These are phyloP conservation scores for Collybia nuda DNA, from an alignment of 768 basidiomycete genomes.

Conservation along the genomic window DNA sequence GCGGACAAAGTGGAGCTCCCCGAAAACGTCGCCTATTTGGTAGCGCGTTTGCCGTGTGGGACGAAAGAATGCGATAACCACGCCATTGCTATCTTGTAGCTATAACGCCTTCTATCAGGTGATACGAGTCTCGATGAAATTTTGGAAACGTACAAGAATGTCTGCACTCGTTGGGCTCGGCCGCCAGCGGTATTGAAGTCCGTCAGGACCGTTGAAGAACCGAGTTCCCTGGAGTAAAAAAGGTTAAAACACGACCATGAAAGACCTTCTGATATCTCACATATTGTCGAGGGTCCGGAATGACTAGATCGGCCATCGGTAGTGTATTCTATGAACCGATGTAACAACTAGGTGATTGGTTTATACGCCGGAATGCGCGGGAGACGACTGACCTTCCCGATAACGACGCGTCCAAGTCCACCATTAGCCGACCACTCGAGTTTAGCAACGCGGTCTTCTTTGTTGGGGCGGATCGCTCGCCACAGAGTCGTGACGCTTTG, in stretches of 20 bases:
- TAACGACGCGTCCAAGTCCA: conserved; percentile 79
- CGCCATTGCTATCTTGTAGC: conserved; percentile 72
- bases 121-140: conserved; percentile 14
- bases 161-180: conserved; percentile 60
- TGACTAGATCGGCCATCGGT: conserved; percentile 83
- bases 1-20: conserved; percentile 82
- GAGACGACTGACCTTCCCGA: conserved; percentile 65
- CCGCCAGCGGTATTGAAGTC: conserved; percentile 78
- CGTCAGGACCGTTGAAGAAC: conserved; percentile 82
- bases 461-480: conserved; percentile 80
- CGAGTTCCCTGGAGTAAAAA: conserved; percentile 49
- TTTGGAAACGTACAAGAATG: conserved; percentile 48
- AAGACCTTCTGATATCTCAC: conserved; percentile 34
- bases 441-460: conserved; percentile 86
- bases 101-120: conserved; percentile 29
- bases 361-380: conserved; percentile 11
- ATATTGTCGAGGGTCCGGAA: conserved; percentile 59
- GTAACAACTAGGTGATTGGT: conserved; percentile 22
- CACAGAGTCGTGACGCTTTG: conserved; percentile 76
- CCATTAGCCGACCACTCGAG: conserved; percentile 86
- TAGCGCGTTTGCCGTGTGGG: conserved; percentile 77
- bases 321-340: conserved; percentile 57
- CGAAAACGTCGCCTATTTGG: conserved; percentile 84
- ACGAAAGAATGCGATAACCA: conserved; percentile 77
- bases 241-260: conserved; percentile 14